A percentile compares a stretch with the other conserved stretches of the same genome.
Evolutionary conservation across 805 yeast genomes (phyloP).

Genomic region (Candida pseudofarinosa): DNA sequence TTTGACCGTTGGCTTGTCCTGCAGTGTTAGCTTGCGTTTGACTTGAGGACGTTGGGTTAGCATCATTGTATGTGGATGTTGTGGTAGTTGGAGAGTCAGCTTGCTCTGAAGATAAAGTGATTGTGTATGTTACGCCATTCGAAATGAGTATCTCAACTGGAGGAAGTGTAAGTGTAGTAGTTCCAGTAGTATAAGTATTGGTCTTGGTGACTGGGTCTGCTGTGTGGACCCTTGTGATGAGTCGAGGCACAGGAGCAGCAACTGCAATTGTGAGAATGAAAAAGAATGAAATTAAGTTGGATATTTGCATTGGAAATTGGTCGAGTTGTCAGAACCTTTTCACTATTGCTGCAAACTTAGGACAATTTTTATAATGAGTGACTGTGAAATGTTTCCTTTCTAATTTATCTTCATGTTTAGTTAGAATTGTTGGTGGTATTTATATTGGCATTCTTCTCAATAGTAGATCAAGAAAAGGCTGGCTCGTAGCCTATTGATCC

Average conservation of each 20-base stretch:
- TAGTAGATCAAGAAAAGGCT: too few species aligned
- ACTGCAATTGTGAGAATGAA: constrained; percentile 16
- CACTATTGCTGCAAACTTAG: constrained; percentile 2
- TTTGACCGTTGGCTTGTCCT: not conserved
- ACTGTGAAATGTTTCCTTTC: constrained; percentile 1
- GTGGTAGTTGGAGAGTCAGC: constrained; percentile 35
- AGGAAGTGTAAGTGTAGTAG: constrained; percentile 47
- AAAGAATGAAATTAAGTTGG: constrained; percentile 11
- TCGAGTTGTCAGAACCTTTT: not conserved
- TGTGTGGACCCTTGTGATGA: constrained; percentile 53
- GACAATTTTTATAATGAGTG: not conserved
- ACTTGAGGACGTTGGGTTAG: constrained; percentile 1
- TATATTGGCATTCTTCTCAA: too few species aligned
- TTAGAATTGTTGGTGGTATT: too few species aligned
- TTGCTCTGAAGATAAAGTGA: constrained; percentile 36
- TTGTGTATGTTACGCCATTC: constrained; percentile 48
- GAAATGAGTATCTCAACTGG: constrained; percentile 51
- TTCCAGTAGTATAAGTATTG: constrained; percentile 39
- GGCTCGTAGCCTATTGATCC: too few species aligned
- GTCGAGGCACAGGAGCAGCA: constrained; percentile 35
- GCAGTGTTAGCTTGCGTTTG: constrained; percentile 1
- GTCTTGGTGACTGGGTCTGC: constrained; percentile 51
- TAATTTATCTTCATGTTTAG: too few species aligned
- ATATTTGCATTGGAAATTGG: not conserved
- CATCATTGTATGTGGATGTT: constrained; percentile 17